Evolutionary conservation across 768 basidiomycete genomes (phyloP).

Genomic region (Podaxis sp.): DNA sequence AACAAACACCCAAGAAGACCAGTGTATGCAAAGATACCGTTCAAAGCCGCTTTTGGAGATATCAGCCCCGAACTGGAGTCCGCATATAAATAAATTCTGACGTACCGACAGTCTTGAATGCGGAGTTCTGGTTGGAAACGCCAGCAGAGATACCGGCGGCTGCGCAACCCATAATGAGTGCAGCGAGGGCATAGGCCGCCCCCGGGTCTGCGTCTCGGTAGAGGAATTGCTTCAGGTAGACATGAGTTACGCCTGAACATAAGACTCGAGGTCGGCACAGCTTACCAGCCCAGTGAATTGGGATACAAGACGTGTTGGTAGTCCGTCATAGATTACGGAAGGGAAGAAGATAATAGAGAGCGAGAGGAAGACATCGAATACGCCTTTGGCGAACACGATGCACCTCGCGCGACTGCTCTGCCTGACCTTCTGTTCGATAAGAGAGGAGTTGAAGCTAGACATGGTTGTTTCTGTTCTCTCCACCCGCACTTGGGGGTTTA

Average conservation of each 20-base stretch:
- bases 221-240: constrained; percentile 6
- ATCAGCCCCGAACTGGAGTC: neutral
- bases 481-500: neutral
- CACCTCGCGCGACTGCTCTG: constrained; percentile 15
- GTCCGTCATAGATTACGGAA: constrained; percentile 22
- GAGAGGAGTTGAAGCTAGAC: neutral
- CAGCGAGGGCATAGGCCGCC: constrained; percentile 18
- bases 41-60: constrained; percentile 20
- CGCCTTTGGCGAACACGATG: constrained; percentile 23
- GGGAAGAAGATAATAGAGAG: constrained; percentile 24
- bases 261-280: neutral
- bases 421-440: neutral
- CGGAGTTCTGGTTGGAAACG: constrained; percentile 21
- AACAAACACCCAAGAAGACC: constrained; percentile 21
- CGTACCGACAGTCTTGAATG: constrained; percentile 26
- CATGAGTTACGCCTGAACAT: constrained; percentile 11
- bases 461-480: constrained; percentile 1
- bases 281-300: constrained; percentile 23
- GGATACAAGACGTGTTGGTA: constrained; percentile 16
- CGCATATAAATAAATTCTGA: neutral
- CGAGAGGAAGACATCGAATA: constrained; percentile 22
- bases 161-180: constrained; percentile 24
- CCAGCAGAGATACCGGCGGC: constrained; percentile 25
- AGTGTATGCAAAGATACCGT: constrained; percentile 22
- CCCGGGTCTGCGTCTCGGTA: constrained; percentile 18